Base-by-base conservation (phyloP, 148 eudicot species). In the Vaccinium myrtillus region DNA sequence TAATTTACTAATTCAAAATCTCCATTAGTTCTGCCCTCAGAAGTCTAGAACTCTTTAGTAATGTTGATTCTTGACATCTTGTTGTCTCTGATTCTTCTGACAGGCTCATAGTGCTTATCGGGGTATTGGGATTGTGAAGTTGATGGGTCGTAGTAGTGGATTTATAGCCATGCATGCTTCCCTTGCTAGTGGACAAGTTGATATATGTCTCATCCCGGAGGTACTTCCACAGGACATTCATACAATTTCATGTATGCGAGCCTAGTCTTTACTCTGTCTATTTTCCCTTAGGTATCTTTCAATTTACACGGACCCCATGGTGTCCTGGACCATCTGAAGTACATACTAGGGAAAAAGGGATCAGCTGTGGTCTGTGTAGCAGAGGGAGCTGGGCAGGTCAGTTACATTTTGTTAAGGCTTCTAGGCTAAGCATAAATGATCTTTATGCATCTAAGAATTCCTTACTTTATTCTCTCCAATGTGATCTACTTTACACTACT, bases 71-170 rank as follows among this genome's bases (percentile, higher is more conserved):
- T 67, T 27, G 10, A 67, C 49, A 39, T 13, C 27, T 63, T 21
- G 51, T 56, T 67, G 56, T 70, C 77, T 51, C 18, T 36, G 27
- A 63, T 32, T 50, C 19, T 54, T 79, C 4, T 73, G 46, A 86
- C 89, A 97, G 99, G 99, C 98, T 27, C 98, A 94, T 86, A 95
- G 99, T 89, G 99, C 98, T 84, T 97, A 97, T 89, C 99, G 88
- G 85, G 99, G 99, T 76, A 89, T 97, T 85, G 99, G 99, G 80
- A 84, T 97, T 13, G 99, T 97, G 82, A 97, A 97, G 86, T 88
- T 97, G 93, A 97, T 97, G 99, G 99, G 99, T 39, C 92, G 99
- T 83, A 94, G 95, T 89, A 97, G 99, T 92, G 99, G 99, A 54
- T 97, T 91, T 81, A 97, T 97, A 87, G 98, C 99, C 85, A 97